These are phyloP conservation scores for Hypoxylon subgilvum DNA, from an alignment of 495 filamentous ascomycete species.

Conservation along the genomic window DNA sequence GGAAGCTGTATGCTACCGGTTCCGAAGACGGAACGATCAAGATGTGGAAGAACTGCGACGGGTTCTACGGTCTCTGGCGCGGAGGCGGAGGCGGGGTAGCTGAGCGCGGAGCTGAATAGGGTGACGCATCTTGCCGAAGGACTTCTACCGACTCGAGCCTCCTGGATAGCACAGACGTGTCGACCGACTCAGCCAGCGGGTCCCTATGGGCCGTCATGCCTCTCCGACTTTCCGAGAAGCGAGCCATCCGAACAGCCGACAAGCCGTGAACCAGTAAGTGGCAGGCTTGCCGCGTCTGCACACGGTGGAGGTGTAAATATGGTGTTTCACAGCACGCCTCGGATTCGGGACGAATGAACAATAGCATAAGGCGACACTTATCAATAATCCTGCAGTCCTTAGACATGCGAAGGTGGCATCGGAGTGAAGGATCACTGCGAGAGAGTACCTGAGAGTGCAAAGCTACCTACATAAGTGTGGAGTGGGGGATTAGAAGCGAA, in stretches of 20 bases:
- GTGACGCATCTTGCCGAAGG: constrained; percentile 4
- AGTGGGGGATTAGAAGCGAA: too few relatives aligned
- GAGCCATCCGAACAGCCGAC: too few relatives aligned
- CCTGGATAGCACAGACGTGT: constrained; percentile 3
- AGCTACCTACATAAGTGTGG: too few relatives aligned
- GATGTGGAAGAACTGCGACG: constrained; percentile 70
- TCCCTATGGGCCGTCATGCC: constrained; percentile 1
- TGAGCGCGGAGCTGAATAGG: constrained; percentile 38
- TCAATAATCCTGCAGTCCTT: too few relatives aligned
- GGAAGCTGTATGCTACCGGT: constrained; percentile 92
- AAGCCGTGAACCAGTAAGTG: neutral
- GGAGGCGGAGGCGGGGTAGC: constrained; percentile 37
- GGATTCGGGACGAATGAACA: too few relatives aligned
- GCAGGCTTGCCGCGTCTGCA: too few relatives aligned
- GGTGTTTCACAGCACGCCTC: too few relatives aligned
- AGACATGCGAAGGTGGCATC: too few relatives aligned
- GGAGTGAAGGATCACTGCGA: too few relatives aligned
- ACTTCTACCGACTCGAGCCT: constrained; percentile 12
- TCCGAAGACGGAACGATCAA: constrained; percentile 98
- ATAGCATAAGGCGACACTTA: too few relatives aligned
- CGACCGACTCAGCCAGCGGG: constrained; percentile 1
- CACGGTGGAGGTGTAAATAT: too few relatives aligned
- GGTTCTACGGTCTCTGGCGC: constrained; percentile 61
- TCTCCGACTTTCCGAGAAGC: neutral
- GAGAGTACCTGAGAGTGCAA: too few relatives aligned